phyloP scores from a whole-genome alignment of 2,329 filamentous ascomycete genomes.

The Aspergillus thermomutatus region DNA sequence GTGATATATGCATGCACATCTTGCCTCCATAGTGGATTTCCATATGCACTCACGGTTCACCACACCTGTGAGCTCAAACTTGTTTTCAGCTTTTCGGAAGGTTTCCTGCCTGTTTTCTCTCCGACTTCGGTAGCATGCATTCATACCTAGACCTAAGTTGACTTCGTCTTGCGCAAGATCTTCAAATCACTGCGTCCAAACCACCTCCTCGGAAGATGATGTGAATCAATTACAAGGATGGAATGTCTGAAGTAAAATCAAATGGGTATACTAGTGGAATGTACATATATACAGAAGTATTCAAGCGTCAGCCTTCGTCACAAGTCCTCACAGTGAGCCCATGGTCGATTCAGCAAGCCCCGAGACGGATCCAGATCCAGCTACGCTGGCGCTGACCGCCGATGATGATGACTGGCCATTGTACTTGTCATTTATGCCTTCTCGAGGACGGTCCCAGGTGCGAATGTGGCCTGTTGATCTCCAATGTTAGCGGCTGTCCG shows the following conservation, averaged over 20 bases:
- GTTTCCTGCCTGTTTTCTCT: background rate
- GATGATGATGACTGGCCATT: constrained; percentile 16
- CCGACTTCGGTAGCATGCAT: background rate
- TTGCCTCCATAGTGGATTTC: background rate
- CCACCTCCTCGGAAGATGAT: background rate
- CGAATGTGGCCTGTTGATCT: constrained; percentile 63
- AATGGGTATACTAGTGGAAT: constrained; percentile 17
- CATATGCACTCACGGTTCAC: background rate
- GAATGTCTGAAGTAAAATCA: background rate
- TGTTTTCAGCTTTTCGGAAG: background rate
- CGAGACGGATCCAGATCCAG: constrained; percentile 13
- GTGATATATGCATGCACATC: background rate
- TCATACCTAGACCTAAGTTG: background rate
- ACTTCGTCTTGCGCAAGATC: background rate
- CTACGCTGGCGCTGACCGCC: constrained; percentile 13
- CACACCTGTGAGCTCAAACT: background rate
- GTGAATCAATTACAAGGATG: background rate
- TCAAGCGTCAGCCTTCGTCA: background rate
- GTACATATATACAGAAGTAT: constrained; percentile 12
- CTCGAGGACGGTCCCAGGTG: constrained; percentile 66
- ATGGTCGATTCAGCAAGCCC: constrained; percentile 11
- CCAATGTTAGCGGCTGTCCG: constrained; percentile 8
- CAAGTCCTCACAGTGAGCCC: constrained; percentile 14
- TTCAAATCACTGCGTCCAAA: background rate
- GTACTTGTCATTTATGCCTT: constrained; percentile 33